A percentile compares a stretch with the other conserved stretches of the same genome.
phyloP scores from a whole-genome alignment of 75 land plant genomes.

The Picea sitchensis region DNA sequence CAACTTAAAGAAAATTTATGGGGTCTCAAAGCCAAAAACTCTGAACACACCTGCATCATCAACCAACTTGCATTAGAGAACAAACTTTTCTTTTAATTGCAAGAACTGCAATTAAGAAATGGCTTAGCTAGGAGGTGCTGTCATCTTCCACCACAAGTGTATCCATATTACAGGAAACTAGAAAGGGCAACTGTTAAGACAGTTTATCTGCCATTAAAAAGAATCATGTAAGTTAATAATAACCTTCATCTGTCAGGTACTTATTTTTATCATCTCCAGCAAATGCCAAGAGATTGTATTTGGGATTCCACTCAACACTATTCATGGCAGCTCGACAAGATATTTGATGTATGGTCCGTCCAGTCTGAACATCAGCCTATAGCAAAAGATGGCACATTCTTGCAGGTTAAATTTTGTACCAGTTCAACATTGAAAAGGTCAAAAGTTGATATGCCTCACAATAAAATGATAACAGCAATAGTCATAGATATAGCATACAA shows the following conservation, averaged over 20 bases:
- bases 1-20: constrained; percentile 15
- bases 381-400: neutral
- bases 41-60: constrained; percentile 78
- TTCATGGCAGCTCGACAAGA: constrained; percentile 98
- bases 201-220: neutral
- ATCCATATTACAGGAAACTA: neutral
- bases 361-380: constrained; percentile 87
- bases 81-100: neutral
- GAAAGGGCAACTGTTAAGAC: neutral
- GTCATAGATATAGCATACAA: constrained; percentile 46
- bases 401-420: neutral
- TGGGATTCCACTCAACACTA: constrained; percentile 99
- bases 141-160: neutral
- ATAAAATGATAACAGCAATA: neutral
- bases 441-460: constrained; percentile 6
- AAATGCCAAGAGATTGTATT: constrained; percentile 88
- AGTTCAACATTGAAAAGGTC: neutral
- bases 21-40: constrained; percentile 82
- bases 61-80: constrained; percentile 1
- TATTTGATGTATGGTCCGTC: constrained; percentile 89
- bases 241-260: constrained; percentile 94
- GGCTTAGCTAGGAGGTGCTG: neutral
- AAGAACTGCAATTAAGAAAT: neutral
- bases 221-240: neutral
- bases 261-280: constrained; percentile 99